Evolutionary conservation across 78 protist species (phyloP).

Genomic region (Dictyostelium purpureum): DNA sequence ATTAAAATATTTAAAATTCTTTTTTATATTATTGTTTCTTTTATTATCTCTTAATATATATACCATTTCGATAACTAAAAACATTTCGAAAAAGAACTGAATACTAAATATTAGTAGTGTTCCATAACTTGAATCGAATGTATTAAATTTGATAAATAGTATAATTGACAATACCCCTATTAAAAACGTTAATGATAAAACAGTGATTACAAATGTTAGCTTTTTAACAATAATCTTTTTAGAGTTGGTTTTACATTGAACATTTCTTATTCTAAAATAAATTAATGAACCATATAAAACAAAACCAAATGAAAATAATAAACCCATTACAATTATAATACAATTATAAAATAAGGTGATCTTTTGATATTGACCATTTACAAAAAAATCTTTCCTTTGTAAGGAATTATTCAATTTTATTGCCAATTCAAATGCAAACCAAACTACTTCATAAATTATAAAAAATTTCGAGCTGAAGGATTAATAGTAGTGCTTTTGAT

Average conservation of each 20-base stretch:
- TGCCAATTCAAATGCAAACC: neutral
- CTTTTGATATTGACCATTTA: neutral
- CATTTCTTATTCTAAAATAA: neutral
- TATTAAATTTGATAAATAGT: neutral
- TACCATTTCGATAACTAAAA: conserved; percentile 24
- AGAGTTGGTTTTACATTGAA: neutral
- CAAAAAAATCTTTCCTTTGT: neutral
- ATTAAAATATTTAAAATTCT: neutral
- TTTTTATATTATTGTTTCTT: neutral
- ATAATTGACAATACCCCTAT: neutral
- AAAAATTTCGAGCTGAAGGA: neutral
- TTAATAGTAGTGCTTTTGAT: neutral
- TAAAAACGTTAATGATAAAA: conserved; percentile 36
- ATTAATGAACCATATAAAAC: conserved; percentile 11
- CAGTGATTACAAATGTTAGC: conserved; percentile 23
- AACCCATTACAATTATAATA: neutral
- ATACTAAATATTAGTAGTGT: conserved; percentile 2
- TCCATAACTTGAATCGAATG: neutral
- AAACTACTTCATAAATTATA: neutral
- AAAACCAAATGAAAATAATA: conserved; percentile 5
- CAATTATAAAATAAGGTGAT: neutral
- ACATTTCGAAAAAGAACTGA: conserved; percentile 10
- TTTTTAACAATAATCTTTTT: conserved; percentile 23
- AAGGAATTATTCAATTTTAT: neutral
- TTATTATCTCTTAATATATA: conserved; percentile 11